Evolutionary conservation across 106 monocot genomes (phyloP), one percentile per base, ranked within the genome.

Genomic region (Dioscorea dumetorum): DNA sequence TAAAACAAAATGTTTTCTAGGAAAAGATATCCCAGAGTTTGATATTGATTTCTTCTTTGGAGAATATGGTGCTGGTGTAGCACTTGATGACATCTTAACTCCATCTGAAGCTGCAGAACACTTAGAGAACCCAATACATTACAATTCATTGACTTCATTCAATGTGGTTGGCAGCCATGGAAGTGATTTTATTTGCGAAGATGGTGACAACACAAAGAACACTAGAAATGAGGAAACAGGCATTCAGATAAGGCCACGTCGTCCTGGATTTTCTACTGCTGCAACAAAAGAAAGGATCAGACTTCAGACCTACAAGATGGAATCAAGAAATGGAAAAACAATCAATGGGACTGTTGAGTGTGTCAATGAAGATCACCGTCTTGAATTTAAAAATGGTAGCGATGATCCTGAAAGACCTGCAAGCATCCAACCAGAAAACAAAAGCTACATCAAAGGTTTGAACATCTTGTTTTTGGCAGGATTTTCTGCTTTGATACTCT

Each of bases 231-330:
- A n/a, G 59, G 79, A 79, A 4, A 66, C 80, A 16, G 81, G 79
- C 20, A 86, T 88, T 65, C 63, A 69, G 23, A 69, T 76, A 34
- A 60, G 84, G 72, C 31, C 78, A 12, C 76, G 72, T 6, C 33
- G 19, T 54, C 18, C 9, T 6, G 35, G 12, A 53, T 54, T 66
- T 50, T 14, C 67, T 14, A 8, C 50, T 17, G 57, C 22, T 48
- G 24, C 35, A 18, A 14, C 22, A 16, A 61, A 17, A 17, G 58
- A 69, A 12, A 66, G 48, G 33, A 73, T 76, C 57, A 81, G 24
- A 15, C 62, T 85, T 24, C 75, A 77, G 56, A 71, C 72, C 20
- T 68, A 64, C 74, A 90, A 83, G 69, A 83, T 83, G 80, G 86
- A 78, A 68, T 58, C 75, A 52, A 83, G 72, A 28, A 81, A 76